Percentiles rank a stretch among this genome's conserved stretches.
These are phyloP conservation scores for Fusarium nelsonii DNA, from an alignment of 2,329 filamentous ascomycete species.

Conservation along the genomic window DNA sequence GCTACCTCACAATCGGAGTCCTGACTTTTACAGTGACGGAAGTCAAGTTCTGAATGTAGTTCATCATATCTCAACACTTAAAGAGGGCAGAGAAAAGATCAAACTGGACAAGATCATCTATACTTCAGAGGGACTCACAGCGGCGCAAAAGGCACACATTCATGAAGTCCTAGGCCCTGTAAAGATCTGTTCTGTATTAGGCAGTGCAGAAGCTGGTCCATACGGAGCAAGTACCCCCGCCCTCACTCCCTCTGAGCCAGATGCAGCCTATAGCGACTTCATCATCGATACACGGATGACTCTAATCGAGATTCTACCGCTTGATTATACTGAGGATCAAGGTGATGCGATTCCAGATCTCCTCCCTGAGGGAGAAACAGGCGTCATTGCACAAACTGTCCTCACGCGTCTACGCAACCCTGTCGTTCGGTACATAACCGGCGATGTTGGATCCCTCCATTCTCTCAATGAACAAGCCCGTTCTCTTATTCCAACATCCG, in stretches of 20 bases:
- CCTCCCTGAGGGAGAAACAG: conserved; percentile 51
- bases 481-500: conserved; percentile 31
- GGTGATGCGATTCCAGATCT: neutral
- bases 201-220: conserved; percentile 59
- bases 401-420: conserved; percentile 58
- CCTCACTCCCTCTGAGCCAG: conserved; percentile 38
- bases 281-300: conserved; percentile 55
- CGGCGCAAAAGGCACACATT: conserved; percentile 52
- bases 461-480: conserved; percentile 44
- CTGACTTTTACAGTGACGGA: conserved; percentile 46
- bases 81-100: conserved; percentile 42
- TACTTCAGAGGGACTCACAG: conserved; percentile 57
- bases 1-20: rapidly evolving
- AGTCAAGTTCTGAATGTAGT: conserved; percentile 55
- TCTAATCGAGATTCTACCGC: conserved; percentile 54
- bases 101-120: conserved; percentile 58
- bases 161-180: conserved; percentile 48
- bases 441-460: conserved; percentile 58
- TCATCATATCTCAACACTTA: conserved; percentile 52
- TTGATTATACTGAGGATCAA: conserved; percentile 16
- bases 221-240: conserved; percentile 53
- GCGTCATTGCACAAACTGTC: conserved; percentile 58
- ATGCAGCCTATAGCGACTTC: conserved; percentile 49
- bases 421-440: conserved; percentile 58
- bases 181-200: conserved; percentile 56